phyloP scores from a whole-genome alignment of 2,329 filamentous ascomycete genomes.

The Pseudogymnoascus sp. region DNA sequence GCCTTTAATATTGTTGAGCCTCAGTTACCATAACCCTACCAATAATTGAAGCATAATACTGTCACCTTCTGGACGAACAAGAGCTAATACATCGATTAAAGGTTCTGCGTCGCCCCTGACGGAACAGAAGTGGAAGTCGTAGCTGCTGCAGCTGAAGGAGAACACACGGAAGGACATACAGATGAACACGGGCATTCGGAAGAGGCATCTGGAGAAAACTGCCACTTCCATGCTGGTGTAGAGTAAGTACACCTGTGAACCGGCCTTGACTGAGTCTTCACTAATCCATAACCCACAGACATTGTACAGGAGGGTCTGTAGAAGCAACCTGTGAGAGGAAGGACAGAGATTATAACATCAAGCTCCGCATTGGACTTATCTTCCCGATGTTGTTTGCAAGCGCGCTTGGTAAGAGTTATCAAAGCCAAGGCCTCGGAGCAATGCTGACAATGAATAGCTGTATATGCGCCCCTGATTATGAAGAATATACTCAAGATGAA shows the following conservation, averaged over 20 bases:
- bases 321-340: slow-evolving; percentile 42
- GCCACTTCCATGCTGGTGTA: slow-evolving; percentile 69
- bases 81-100: slow-evolving; percentile 25
- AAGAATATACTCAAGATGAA: slow-evolving; percentile 48
- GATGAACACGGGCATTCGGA: slow-evolving; percentile 20
- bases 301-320: slow-evolving; percentile 21
- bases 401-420: slow-evolving; percentile 43
- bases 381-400: slow-evolving; percentile 67
- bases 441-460: slow-evolving; percentile 33
- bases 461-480: slow-evolving; percentile 61
- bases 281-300: slow-evolving; percentile 19
- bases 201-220: slow-evolving; percentile 38
- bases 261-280: slow-evolving; percentile 4
- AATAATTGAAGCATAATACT: neutral
- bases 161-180: slow-evolving; percentile 19
- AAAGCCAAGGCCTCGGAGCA: neutral
- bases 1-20: neutral
- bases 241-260: slow-evolving; percentile 47
- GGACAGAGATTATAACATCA: slow-evolving; percentile 57
- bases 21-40: neutral
- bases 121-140: slow-evolving; percentile 55
- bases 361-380: slow-evolving; percentile 61
- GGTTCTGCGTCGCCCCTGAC: slow-evolving; percentile 53
- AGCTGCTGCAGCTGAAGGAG: slow-evolving; percentile 18
- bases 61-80: neutral